These are phyloP conservation scores for Mychonastes homosphaera DNA, from an alignment of 139 green algal species.

Conservation along the genomic window DNA sequence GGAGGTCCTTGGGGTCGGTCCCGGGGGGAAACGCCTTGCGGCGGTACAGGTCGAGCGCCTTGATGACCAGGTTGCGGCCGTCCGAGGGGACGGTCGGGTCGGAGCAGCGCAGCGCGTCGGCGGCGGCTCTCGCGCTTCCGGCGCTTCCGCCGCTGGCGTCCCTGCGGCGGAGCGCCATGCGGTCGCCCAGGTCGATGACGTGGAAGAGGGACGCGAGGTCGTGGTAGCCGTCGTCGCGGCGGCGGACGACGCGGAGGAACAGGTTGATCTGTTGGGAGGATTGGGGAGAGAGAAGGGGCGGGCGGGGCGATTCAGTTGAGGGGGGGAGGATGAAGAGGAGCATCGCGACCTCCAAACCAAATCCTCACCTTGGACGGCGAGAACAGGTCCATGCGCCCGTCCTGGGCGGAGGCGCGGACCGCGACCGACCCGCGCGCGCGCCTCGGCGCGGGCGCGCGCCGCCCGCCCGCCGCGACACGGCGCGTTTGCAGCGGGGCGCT, in stretches of 20 bases:
- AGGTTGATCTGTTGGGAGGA: conserved; percentile 81
- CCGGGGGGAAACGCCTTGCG: too few species aligned
- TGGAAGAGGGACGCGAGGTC: conserved; percentile 97
- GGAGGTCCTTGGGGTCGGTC: conserved; percentile 53
- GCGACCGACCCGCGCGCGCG: too few species aligned
- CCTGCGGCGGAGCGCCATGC: conserved; percentile 61
- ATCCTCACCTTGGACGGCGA: conserved; percentile 68
- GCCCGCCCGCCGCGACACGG: too few species aligned
- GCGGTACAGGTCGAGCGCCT: conserved; percentile 79
- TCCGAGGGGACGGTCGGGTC: conserved; percentile 81
- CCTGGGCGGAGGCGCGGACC: too few species aligned
- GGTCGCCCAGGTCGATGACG: conserved; percentile 91
- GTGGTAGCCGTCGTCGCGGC: conserved; percentile 91
- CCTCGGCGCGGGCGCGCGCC: too few species aligned
- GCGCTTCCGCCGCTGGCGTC: too few species aligned
- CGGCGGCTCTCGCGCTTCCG: too few species aligned
- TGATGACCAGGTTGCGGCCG: conserved; percentile 87
- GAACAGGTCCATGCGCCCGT: conserved; percentile 57
- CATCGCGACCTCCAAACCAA: neutral
- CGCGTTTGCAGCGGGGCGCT: too few species aligned
- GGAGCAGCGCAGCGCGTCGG: conserved; percentile 71
- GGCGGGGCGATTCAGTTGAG: neutral
- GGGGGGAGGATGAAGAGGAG: neutral
- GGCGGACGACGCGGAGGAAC: conserved; percentile 78
- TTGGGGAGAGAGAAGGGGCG: neutral